Conservation (phyloP, 2,329 filamentous ascomycete species). For the Nectriaceae sp. region DNA sequence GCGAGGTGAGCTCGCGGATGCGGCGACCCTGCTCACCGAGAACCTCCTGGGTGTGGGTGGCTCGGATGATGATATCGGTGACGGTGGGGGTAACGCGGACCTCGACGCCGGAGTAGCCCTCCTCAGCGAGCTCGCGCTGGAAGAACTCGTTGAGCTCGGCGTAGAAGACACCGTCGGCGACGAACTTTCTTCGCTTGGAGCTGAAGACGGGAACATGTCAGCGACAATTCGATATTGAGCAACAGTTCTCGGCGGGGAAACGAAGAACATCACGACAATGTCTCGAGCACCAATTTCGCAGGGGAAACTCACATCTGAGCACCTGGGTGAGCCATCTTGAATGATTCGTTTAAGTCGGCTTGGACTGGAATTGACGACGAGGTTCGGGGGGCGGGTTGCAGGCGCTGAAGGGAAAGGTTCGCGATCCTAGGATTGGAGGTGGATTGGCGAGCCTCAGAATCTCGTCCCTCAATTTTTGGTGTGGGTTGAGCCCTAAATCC, state of each 20-base stretch:
- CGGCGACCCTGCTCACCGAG: slow-evolving; percentile 99
- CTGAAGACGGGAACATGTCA: slow-evolving; percentile 45
- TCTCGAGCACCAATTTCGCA: slow-evolving; percentile 1
- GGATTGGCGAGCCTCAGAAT: slow-evolving; percentile 29
- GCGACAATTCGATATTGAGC: slow-evolving; percentile 11
- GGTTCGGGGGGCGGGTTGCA: slow-evolving; percentile 30
- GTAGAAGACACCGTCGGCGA: slow-evolving; percentile 99
- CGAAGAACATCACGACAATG: slow-evolving; percentile 1
- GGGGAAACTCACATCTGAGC: slow-evolving; percentile 59
- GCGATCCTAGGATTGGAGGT: slow-evolving; percentile 31
- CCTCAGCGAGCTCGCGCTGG: slow-evolving; percentile 99
- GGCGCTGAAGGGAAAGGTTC: slow-evolving; percentile 30
- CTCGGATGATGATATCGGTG: slow-evolving; percentile 99
- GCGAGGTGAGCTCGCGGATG: slow-evolving; percentile 99
- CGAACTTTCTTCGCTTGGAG: slow-evolving; percentile 93
- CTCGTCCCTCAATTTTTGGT: slow-evolving; percentile 30
- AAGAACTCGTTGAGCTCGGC: slow-evolving; percentile 99
- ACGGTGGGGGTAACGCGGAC: slow-evolving; percentile 99
- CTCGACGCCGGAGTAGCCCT: slow-evolving; percentile 99
- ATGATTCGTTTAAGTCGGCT: slow-evolving; percentile 20
- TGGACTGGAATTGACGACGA: slow-evolving; percentile 35
- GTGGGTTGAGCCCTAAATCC: slow-evolving; percentile 38
- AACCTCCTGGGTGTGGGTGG: slow-evolving; percentile 99
- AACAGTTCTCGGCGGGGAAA: neutral
- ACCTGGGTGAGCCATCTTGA: slow-evolving; percentile 63